Percentiles rank a stretch among this genome's conserved stretches.
Conservation (phyloP, 805 yeast genomes). For the Yamadazyma kitorensis region DNA sequence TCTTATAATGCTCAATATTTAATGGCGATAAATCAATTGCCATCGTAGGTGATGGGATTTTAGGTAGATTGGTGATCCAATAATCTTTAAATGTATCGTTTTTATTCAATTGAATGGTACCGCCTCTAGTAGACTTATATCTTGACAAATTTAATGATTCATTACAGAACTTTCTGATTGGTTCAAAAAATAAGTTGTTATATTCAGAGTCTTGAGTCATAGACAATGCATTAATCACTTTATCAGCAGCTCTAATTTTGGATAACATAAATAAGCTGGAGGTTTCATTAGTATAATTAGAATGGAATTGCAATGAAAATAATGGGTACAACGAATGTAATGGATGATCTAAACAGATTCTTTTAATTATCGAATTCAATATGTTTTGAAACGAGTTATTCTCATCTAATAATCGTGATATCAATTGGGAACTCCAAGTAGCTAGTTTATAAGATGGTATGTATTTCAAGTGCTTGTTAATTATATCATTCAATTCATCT, state of each 20-base stretch:
- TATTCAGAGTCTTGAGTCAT: conserved; percentile 2
- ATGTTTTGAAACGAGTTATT: conserved; percentile 51
- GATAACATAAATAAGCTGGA: conserved; percentile 38
- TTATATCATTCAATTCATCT: conserved; percentile 39
- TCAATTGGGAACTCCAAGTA: conserved; percentile 80
- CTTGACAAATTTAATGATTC: conserved; percentile 52
- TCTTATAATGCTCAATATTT: conserved; percentile 40
- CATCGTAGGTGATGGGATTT: conserved; percentile 7
- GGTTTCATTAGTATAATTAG: conserved; percentile 23
- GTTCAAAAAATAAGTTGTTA: conserved; percentile 28
- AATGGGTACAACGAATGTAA: conserved; percentile 67
- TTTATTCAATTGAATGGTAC: conserved; percentile 28
- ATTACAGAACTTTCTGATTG: conserved; percentile 51
- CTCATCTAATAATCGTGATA: conserved; percentile 62
- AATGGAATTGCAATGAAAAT: conserved; percentile 53
- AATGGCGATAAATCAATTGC: conserved; percentile 20
- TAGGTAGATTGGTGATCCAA: conserved; percentile 3
- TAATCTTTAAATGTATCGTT: conserved; percentile 17
- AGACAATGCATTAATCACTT: conserved; percentile 36
- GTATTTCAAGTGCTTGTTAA: conserved; percentile 32
- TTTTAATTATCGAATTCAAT: conserved; percentile 45
- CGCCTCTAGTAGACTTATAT: conserved; percentile 36
- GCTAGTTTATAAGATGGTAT: conserved; percentile 64
- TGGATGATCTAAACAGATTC: conserved; percentile 59
- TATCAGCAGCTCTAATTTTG: conserved; percentile 45